phyloP scores from a whole-genome alignment of 495 filamentous ascomycete species.

The Saxophila tyrrhenica region DNA sequence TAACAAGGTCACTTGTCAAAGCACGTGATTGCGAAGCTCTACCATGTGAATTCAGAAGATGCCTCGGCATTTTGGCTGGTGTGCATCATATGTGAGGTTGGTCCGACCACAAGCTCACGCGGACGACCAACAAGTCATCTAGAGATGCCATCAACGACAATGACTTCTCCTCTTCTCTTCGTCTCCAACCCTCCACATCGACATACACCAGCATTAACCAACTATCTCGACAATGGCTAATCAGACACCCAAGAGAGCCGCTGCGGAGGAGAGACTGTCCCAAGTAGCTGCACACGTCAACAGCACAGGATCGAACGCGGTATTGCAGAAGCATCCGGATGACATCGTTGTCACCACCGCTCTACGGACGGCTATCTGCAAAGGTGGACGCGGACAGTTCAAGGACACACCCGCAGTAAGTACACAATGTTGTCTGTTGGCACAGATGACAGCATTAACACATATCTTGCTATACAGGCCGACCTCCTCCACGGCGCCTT shows the following conservation, averaged over 20 bases:
- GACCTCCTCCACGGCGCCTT: constrained; percentile 82
- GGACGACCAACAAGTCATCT: too few species aligned
- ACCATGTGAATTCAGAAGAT: too few species aligned
- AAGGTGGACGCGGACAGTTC: constrained; percentile 84
- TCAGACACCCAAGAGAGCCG: constrained; percentile 19
- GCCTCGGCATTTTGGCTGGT: too few species aligned
- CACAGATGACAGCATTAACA: too few species aligned
- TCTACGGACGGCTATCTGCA: constrained; percentile 83
- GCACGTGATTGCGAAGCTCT: too few species aligned
- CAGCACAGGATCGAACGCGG: constrained; percentile 37
- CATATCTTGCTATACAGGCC: constrained; percentile 22
- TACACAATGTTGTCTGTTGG: not conserved
- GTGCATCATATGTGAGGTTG: too few species aligned
- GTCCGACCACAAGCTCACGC: too few species aligned
- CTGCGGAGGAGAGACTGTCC: not conserved
- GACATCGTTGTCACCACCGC: constrained; percentile 85
- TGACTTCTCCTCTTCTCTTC: too few species aligned
- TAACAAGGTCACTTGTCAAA: too few species aligned
- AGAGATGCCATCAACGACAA: too few species aligned
- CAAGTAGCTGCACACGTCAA: constrained; percentile 38
- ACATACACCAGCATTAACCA: too few species aligned
- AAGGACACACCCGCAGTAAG: constrained; percentile 71
- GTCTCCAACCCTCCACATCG: too few species aligned
- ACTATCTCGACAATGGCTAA: constrained; percentile 29
- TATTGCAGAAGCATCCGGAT: constrained; percentile 55